These are phyloP conservation scores for Hypsizygus marmoreus DNA, from an alignment of 768 basidiomycete species.

Conservation along the genomic window DNA sequence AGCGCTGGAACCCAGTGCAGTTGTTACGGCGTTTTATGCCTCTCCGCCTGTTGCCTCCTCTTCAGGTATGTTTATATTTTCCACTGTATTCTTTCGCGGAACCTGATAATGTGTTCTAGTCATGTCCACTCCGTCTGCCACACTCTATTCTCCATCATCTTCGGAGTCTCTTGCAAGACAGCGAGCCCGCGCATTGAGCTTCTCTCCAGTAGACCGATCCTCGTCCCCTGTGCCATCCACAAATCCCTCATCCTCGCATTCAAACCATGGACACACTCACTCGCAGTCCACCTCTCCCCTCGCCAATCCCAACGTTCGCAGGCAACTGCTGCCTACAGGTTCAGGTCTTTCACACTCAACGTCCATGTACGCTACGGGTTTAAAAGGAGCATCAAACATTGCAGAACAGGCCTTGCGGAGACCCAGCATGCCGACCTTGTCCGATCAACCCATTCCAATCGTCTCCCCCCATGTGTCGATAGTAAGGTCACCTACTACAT, in stretches of 20 bases:
- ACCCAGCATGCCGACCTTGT: slow-evolving; percentile 29
- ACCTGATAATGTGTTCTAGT: slow-evolving; percentile 4
- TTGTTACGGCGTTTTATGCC: slow-evolving; percentile 33
- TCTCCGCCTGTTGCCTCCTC: slow-evolving; percentile 6
- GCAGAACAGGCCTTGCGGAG: slow-evolving; percentile 20
- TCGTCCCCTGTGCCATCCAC: slow-evolving; percentile 23
- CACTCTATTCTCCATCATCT: slow-evolving; percentile 35
- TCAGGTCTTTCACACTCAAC: slow-evolving; percentile 24
- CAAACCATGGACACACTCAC: slow-evolving; percentile 18
- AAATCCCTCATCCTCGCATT: slow-evolving; percentile 18
- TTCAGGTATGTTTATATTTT: neutral
- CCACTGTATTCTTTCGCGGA: neutral
- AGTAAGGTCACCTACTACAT: slow-evolving; percentile 1
- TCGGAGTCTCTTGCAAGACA: slow-evolving; percentile 29
- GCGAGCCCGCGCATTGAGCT: slow-evolving; percentile 21
- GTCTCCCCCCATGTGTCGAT: slow-evolving; percentile 5
- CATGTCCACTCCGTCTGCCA: slow-evolving; percentile 13
- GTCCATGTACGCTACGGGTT: slow-evolving; percentile 26
- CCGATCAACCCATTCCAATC: no score
- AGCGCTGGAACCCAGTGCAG: slow-evolving; percentile 31
- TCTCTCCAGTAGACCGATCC: slow-evolving; percentile 26
- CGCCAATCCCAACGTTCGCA: slow-evolving; percentile 1
- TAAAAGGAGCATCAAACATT: slow-evolving; percentile 6
- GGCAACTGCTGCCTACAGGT: slow-evolving; percentile 8
- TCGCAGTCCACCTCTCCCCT: slow-evolving; percentile 16